Percentiles rank a stretch among this genome's conserved stretches.
These are phyloP conservation scores for Penicillium sp. DNA, from an alignment of 2,329 filamentous ascomycete genomes.

Conservation along the genomic window DNA sequence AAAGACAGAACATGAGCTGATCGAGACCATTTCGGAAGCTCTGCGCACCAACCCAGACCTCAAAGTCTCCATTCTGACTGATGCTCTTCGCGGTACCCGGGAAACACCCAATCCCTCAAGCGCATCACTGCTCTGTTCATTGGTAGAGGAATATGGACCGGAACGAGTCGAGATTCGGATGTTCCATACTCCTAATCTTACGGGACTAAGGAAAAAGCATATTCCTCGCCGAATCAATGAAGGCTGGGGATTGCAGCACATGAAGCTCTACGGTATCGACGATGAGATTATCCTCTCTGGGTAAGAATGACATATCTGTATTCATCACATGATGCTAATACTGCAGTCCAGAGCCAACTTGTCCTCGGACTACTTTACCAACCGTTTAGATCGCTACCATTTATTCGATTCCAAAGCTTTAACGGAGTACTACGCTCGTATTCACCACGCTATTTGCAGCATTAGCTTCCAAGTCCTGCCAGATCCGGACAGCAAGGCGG, in stretches of 20 bases:
- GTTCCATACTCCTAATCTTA: conserved; percentile 97
- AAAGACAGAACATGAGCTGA: conserved; percentile 85
- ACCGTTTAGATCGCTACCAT: conserved; percentile 92
- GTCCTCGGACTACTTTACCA: conserved; percentile 91
- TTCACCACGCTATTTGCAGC: conserved; percentile 74
- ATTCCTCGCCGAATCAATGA: conserved; percentile 92
- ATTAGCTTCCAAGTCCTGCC: conserved; percentile 80
- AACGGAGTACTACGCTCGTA: conserved; percentile 74
- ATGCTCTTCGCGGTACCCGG: conserved; percentile 84
- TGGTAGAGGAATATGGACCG: conserved; percentile 80
- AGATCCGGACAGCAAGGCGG: conserved; percentile 38
- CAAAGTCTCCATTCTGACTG: conserved; percentile 83
- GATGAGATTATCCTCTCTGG: conserved; percentile 94
- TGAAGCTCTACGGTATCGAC: conserved; percentile 96
- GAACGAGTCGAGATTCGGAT: conserved; percentile 88
- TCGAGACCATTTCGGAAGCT: conserved; percentile 72
- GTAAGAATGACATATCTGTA: conserved; percentile 43
- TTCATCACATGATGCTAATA: conserved; percentile 7
- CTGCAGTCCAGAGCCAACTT: conserved; percentile 67
- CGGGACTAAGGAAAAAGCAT: conserved; percentile 76
- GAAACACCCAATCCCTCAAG: conserved; percentile 83
- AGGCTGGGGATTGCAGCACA: conserved; percentile 96
- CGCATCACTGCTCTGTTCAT: conserved; percentile 78
- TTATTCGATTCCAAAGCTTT: conserved; percentile 77
- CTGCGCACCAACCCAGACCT: conserved; percentile 72